Conservation (phyloP, 2,329 filamentous ascomycete species). For the Davidsoniella virescens region DNA sequence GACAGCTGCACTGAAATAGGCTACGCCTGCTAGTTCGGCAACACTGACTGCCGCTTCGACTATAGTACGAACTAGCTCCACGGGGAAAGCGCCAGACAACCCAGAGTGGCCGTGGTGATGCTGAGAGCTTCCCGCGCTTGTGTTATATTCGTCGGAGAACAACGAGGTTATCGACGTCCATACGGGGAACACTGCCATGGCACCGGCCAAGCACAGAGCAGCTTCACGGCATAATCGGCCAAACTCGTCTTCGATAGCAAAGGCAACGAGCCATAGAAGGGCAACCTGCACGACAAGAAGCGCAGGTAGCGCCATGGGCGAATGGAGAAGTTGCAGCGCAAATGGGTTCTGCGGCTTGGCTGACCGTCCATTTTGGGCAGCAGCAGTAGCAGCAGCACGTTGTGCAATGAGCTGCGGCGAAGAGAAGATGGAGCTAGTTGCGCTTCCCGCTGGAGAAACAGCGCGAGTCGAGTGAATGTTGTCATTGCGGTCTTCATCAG, state of each 20-base stretch:
- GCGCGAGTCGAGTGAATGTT: neutral
- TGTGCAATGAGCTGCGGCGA: conserved; percentile 8
- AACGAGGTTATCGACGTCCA: conserved; percentile 10
- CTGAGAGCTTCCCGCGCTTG: too few relatives aligned
- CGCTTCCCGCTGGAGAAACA: conserved; percentile 6
- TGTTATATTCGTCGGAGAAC: neutral
- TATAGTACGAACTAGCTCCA: neutral
- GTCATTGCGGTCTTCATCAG: conserved; percentile 2
- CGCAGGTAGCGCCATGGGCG: conserved; percentile 8
- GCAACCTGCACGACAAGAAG: conserved; percentile 6
- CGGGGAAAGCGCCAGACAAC: neutral
- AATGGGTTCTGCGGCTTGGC: conserved; percentile 1
- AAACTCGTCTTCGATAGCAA: conserved; percentile 6
- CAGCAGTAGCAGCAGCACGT: conserved; percentile 3
- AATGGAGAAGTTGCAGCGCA: conserved; percentile 9
- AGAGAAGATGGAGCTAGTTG: conserved; percentile 7
- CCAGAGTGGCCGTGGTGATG: too few relatives aligned
- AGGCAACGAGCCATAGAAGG: conserved; percentile 4
- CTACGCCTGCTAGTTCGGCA: conserved; percentile 8
- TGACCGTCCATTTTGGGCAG: neutral
- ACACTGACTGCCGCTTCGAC: conserved; percentile 5
- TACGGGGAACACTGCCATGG: conserved; percentile 10
- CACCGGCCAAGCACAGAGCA: conserved; percentile 7
- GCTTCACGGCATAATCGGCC: conserved; percentile 8
- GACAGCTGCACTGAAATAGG: conserved; percentile 7